These are phyloP conservation scores for Serendipita indica DNA, from an alignment of 768 basidiomycete genomes.

Conservation along the genomic window DNA sequence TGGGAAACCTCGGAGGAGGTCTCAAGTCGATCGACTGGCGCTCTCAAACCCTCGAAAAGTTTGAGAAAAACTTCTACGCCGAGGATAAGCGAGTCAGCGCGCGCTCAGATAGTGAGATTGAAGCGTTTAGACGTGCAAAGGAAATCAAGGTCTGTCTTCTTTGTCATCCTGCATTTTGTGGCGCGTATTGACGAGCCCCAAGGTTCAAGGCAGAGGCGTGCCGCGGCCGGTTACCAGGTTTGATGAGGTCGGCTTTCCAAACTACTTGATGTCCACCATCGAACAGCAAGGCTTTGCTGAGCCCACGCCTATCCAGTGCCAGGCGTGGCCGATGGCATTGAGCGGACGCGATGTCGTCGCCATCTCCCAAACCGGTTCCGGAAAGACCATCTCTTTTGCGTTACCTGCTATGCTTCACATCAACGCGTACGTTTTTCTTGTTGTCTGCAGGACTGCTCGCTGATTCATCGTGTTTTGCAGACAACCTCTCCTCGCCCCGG, in stretches of 20 bases:
- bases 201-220: constrained; percentile 79
- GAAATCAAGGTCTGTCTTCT: constrained; percentile 61
- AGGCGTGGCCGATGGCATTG: constrained; percentile 98
- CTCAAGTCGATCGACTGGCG: constrained; percentile 80
- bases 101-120: constrained; percentile 71
- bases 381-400: constrained; percentile 97
- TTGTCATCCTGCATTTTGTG: background rate
- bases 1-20: constrained; percentile 68
- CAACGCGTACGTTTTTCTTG: constrained; percentile 64
- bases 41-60: constrained; percentile 53
- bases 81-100: constrained; percentile 75
- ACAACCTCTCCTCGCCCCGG: constrained; percentile 82
- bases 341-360: constrained; percentile 89
- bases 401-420: constrained; percentile 99
- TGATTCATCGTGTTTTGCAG: constrained; percentile 25
- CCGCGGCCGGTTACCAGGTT: constrained; percentile 85
- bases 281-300: constrained; percentile 80
- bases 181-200: background rate
- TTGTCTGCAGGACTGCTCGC: background rate
- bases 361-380: constrained; percentile 95
- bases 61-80: constrained; percentile 96
- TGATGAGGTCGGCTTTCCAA: constrained; percentile 91
- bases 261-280: constrained; percentile 89
- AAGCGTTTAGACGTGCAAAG: constrained; percentile 68
- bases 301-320: constrained; percentile 95